phyloP scores from a whole-genome alignment of 2,329 filamentous ascomycete species.

The Botryotinia calthae region DNA sequence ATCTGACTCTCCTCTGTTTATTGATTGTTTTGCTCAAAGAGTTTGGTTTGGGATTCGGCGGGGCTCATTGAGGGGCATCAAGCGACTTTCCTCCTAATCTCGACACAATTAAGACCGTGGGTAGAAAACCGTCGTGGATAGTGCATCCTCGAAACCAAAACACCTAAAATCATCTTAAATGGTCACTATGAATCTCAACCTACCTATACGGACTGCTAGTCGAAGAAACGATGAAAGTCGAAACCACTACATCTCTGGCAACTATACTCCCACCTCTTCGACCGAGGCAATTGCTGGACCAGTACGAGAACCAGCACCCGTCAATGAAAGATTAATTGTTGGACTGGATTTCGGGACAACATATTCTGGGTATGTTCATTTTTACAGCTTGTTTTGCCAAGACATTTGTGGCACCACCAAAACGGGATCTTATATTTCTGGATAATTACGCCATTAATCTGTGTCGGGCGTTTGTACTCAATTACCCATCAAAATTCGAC shows the following conservation, averaged over 20 bases:
- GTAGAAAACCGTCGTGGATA: conserved; percentile 21
- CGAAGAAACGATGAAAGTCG: conserved; percentile 38
- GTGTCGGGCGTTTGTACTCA: neutral
- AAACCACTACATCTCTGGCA: conserved; percentile 31
- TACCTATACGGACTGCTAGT: conserved; percentile 35
- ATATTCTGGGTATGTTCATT: conserved; percentile 60
- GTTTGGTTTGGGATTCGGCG: neutral
- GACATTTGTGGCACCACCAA: conserved; percentile 2
- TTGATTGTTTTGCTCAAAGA: neutral
- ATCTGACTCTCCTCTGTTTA: neutral
- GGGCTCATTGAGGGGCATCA: conserved; percentile 12
- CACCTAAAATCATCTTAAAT: neutral
- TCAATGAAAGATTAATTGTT: conserved; percentile 67
- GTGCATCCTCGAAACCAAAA: conserved; percentile 5
- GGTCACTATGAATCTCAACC: conserved; percentile 38
- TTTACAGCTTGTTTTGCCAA: conserved; percentile 6
- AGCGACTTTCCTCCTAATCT: conserved; percentile 10
- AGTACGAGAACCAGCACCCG: conserved; percentile 51
- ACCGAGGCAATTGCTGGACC: conserved; percentile 63
- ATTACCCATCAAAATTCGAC: neutral
- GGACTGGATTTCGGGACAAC: conserved; percentile 85
- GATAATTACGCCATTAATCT: neutral
- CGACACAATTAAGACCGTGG: neutral
- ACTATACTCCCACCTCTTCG: conserved; percentile 53
- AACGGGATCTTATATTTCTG: neutral